Evolutionary conservation across 805 yeast species (phyloP).

Genomic region (Schwanniomyces sp.): DNA sequence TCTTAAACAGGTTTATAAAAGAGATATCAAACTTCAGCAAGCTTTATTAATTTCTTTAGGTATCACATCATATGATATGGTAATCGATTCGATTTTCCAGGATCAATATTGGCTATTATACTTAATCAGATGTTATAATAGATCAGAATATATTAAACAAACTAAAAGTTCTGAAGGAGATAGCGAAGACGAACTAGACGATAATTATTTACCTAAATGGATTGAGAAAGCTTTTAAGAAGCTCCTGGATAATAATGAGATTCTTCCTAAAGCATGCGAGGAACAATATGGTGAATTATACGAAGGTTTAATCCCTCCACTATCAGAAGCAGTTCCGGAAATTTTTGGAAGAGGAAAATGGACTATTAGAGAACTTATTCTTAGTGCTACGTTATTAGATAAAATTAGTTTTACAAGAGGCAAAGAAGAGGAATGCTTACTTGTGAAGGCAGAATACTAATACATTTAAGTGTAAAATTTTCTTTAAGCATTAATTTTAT

Average conservation of each 20-base stretch:
- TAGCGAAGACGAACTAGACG: constrained; percentile 23
- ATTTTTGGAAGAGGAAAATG: constrained; percentile 52
- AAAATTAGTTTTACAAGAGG: constrained; percentile 48
- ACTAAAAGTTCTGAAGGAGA: constrained; percentile 27
- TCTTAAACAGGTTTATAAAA: constrained; percentile 57
- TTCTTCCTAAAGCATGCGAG: constrained; percentile 49
- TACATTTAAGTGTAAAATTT: neutral
- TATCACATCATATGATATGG: constrained; percentile 50
- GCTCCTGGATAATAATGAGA: constrained; percentile 33
- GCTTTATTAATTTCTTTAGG: constrained; percentile 60
- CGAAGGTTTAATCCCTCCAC: constrained; percentile 50
- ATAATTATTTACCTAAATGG: constrained; percentile 50
- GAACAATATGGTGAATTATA: constrained; percentile 52
- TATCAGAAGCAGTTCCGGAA: constrained; percentile 54
- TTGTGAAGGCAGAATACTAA: constrained; percentile 21
- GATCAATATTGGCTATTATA: constrained; percentile 63
- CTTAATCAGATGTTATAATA: constrained; percentile 59
- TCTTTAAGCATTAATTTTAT: neutral
- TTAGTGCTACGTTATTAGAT: constrained; percentile 55
- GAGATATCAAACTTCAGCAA: constrained; percentile 53
- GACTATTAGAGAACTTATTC: constrained; percentile 47
- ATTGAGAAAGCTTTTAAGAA: constrained; percentile 39
- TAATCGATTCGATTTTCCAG: constrained; percentile 47
- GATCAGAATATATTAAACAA: constrained; percentile 25
- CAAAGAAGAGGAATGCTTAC: constrained; percentile 42